Evolutionary conservation across 176 grass and related monocot species (phyloP).

Genomic region (Bonia amplexicaulis): DNA sequence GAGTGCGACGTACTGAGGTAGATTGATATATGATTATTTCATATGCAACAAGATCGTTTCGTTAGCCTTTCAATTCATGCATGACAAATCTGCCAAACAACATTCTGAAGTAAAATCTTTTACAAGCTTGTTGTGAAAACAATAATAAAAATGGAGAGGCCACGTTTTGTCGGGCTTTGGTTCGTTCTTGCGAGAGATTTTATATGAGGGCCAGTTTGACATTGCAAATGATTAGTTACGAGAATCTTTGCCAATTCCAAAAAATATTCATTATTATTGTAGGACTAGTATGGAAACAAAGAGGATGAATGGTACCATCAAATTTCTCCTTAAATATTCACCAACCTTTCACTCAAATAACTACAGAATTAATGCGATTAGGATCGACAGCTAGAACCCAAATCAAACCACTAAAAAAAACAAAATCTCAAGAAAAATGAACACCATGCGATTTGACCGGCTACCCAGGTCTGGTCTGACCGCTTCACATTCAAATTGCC

Average conservation of each 20-base stretch:
- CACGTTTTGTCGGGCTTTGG: neutral
- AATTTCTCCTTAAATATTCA: too few relatives aligned
- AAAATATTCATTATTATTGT: neutral
- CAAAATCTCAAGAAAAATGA: too few relatives aligned
- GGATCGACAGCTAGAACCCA: too few relatives aligned
- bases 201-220: neutral
- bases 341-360: too few relatives aligned
- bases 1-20: neutral
- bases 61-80: slow-evolving; percentile 33
- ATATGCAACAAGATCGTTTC: neutral
- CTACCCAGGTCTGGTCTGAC: too few relatives aligned
- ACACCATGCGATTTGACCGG: too few relatives aligned
- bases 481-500: too few relatives aligned
- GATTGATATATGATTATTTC: neutral
- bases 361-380: too few relatives aligned
- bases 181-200: neutral
- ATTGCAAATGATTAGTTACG: neutral
- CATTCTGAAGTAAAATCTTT: neutral
- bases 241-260: neutral
- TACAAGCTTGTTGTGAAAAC: neutral
- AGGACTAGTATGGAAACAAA: too few relatives aligned
- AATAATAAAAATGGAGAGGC: neutral
- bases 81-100: too few relatives aligned
- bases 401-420: too few relatives aligned
- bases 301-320: too few relatives aligned